Conservation (phyloP, 2,329 filamentous ascomycete genomes). For the Stagonosporopsis vannaccii region DNA sequence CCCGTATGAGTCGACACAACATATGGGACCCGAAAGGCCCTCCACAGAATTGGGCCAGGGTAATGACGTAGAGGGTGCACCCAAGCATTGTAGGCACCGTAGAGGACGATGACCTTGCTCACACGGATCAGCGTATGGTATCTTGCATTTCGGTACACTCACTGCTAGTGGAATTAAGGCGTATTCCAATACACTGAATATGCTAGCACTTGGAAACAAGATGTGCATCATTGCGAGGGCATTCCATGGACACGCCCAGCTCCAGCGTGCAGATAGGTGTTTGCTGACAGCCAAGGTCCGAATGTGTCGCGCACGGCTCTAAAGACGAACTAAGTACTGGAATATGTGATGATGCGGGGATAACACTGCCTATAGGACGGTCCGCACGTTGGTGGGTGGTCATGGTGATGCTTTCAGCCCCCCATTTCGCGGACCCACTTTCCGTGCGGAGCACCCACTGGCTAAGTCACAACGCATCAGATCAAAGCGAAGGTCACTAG, state of each 20-base stretch:
- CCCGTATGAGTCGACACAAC: slow-evolving; percentile 38
- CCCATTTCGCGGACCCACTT: background rate
- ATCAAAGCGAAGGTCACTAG: no score
- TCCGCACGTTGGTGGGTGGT: background rate
- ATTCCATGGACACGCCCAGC: background rate
- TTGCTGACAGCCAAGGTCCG: background rate
- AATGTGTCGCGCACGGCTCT: background rate
- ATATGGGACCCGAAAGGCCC: slow-evolving; percentile 35
- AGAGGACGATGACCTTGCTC: slow-evolving; percentile 20
- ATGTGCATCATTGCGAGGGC: background rate
- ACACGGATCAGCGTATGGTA: background rate
- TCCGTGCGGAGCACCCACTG: no score
- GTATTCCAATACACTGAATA: background rate
- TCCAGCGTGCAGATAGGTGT: background rate
- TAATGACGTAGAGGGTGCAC: slow-evolving; percentile 38
- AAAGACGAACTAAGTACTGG: background rate
- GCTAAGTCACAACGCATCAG: no score
- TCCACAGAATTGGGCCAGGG: slow-evolving; percentile 40
- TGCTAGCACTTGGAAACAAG: background rate
- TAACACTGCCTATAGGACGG: no score
- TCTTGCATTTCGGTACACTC: background rate
- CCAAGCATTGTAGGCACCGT: slow-evolving; percentile 36
- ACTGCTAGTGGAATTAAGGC: background rate
- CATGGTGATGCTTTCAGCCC: background rate
- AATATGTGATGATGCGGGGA: no score